phyloP scores from a whole-genome alignment of 164 flowering plant genomes.

The Sedum album region DNA sequence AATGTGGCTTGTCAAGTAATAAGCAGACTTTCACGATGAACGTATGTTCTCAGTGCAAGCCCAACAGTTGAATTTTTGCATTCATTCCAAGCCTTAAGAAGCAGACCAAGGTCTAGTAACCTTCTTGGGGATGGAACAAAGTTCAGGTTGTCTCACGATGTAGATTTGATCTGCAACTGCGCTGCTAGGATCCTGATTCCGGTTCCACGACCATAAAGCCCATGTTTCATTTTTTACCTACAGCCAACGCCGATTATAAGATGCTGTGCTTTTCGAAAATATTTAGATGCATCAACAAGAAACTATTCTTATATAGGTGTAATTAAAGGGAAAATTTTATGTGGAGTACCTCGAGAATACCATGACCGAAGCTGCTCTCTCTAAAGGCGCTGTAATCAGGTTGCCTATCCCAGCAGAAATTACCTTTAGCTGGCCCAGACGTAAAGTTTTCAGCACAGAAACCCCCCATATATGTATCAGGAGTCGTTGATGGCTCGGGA shows the following conservation, averaged over 20 bases:
- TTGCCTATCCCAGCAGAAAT: constrained; percentile 85
- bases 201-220: constrained; percentile 86
- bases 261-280: no score
- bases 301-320: no score
- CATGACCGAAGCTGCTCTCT: constrained; percentile 94
- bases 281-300: no score
- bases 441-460: constrained; percentile 78
- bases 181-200: constrained; percentile 55
- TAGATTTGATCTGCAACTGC: constrained; percentile 66
- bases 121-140: constrained; percentile 26
- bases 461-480: constrained; percentile 60
- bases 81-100: constrained; percentile 9
- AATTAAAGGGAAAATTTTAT: neutral
- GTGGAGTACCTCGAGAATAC: constrained; percentile 69
- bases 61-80: neutral
- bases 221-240: constrained; percentile 80
- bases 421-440: constrained; percentile 73
- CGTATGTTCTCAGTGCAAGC: no score
- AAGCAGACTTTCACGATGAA: neutral
- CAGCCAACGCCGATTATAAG: constrained; percentile 7
- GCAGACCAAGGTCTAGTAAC: constrained; percentile 16
- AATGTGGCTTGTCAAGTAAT: neutral
- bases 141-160: constrained; percentile 60
- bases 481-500: constrained; percentile 67
- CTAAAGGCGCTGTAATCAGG: constrained; percentile 91